Conservation (phyloP, 2,329 filamentous ascomycete species). For the Calonectria ilicicola region DNA sequence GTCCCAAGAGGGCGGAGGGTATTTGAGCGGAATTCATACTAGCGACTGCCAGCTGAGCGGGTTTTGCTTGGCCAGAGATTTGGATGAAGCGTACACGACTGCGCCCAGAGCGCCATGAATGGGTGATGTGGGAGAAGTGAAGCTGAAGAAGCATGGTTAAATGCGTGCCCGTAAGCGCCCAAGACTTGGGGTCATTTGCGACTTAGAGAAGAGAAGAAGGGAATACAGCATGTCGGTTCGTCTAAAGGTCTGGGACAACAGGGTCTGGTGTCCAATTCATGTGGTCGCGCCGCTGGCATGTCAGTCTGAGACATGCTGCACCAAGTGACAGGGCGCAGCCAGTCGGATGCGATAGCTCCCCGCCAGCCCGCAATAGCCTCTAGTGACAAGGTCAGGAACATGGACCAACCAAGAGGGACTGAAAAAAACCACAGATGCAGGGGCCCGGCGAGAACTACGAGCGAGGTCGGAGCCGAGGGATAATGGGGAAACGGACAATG, state of each 20-base stretch:
- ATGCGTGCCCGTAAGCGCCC: neutral
- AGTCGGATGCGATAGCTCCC: neutral
- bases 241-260: constrained; percentile 7
- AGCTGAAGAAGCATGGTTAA: neutral
- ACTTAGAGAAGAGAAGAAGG: neutral
- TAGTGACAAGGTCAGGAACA: constrained; percentile 6
- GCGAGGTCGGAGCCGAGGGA: neutral
- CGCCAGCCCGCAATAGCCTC: neutral
- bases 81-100: neutral
- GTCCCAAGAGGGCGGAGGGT: constrained; percentile 21
- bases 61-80: constrained; percentile 22
- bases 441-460: neutral
- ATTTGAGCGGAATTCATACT: constrained; percentile 31
- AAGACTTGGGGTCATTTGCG: neutral
- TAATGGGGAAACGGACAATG: constrained; percentile 24
- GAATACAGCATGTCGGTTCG: neutral
- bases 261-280: constrained; percentile 36
- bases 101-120: neutral
- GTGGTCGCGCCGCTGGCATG: constrained; percentile 23
- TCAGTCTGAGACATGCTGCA: constrained; percentile 33
- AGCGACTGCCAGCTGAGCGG: constrained; percentile 22
- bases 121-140: neutral
- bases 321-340: constrained; percentile 7
- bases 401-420: neutral
- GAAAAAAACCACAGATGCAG: neutral